These are phyloP conservation scores for Areca catechu DNA, from an alignment of 176 grass and related monocot genomes.

Conservation along the genomic window DNA sequence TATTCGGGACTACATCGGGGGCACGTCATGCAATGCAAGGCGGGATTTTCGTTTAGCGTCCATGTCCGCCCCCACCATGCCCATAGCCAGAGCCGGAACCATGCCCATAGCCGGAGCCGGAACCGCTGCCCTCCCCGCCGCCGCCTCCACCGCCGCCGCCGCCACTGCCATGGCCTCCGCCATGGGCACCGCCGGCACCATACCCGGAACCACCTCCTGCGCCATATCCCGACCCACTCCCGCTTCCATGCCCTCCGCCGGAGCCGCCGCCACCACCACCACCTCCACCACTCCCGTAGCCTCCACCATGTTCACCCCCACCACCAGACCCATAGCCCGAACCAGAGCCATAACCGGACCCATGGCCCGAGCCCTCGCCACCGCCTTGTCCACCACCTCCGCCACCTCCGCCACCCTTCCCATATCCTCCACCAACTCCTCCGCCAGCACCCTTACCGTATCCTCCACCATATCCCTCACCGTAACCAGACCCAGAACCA, in stretches of 20 bases:
- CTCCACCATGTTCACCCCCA: slow-evolving; percentile 2
- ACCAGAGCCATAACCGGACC: slow-evolving; percentile 2
- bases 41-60: too few species aligned
- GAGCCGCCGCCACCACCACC: slow-evolving; percentile 1
- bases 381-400: slow-evolving; percentile 1
- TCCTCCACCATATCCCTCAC: too few species aligned
- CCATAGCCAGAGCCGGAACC: slow-evolving; percentile 7
- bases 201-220: background rate
- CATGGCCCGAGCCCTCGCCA: background rate
- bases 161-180: slow-evolving; percentile 1
- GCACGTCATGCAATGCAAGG: too few species aligned
- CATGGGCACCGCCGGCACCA: slow-evolving; percentile 3
- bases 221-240: slow-evolving; percentile 1
- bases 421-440: background rate
- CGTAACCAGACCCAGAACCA: too few species aligned
- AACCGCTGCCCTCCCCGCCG: background rate
- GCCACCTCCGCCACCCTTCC: background rate
- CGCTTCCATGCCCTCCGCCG: background rate
- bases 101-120: background rate
- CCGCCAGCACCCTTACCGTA: background rate
- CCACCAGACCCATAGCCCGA: slow-evolving; percentile 2
- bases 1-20: too few species aligned
- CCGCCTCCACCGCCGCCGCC: slow-evolving; percentile 6
- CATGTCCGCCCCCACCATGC: background rate
- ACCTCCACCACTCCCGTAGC: slow-evolving; percentile 1